Conservation (phyloP, 1,139 yeast species). For the Geotrichum phurueaensis region DNA sequence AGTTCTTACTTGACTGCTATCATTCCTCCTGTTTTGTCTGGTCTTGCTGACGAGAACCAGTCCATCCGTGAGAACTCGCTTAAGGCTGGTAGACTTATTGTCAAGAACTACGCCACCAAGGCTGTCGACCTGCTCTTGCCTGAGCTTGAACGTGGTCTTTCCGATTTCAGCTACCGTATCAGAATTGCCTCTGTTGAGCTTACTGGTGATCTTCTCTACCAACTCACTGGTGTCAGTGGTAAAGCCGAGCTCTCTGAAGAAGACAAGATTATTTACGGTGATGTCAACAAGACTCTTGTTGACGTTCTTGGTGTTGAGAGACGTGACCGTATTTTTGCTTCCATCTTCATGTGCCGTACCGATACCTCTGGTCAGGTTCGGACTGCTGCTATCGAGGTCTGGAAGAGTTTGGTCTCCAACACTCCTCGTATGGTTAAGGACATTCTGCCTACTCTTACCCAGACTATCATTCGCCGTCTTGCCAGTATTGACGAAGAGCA, state of each 20-base stretch:
- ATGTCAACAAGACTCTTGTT: slow-evolving; percentile 60
- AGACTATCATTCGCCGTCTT: slow-evolving; percentile 70
- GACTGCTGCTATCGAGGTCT: slow-evolving; percentile 86
- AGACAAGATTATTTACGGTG: slow-evolving; percentile 50
- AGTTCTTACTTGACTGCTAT: slow-evolving; percentile 81
- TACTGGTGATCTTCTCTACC: slow-evolving; percentile 93
- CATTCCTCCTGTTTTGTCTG: slow-evolving; percentile 84
- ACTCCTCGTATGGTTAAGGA: slow-evolving; percentile 96
- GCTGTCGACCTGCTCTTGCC: slow-evolving; percentile 93
- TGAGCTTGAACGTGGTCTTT: slow-evolving; percentile 83
- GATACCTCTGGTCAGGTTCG: slow-evolving; percentile 87
- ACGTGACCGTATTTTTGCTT: slow-evolving; percentile 77
- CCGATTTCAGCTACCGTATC: slow-evolving; percentile 78
- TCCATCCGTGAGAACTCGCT: slow-evolving; percentile 83
- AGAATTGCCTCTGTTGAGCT: slow-evolving; percentile 91
- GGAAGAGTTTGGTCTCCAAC: slow-evolving; percentile 95
- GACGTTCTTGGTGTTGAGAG: slow-evolving; percentile 83
- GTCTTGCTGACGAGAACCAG: slow-evolving; percentile 86
- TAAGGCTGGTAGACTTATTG: slow-evolving; percentile 89
- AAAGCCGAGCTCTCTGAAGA: slow-evolving; percentile 39
- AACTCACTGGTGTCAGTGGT: slow-evolving; percentile 71
- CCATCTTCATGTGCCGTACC: slow-evolving; percentile 86
- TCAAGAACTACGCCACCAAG: slow-evolving; percentile 82
- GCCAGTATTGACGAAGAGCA: slow-evolving; percentile 76
- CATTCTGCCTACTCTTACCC: slow-evolving; percentile 77